These are phyloP conservation scores for Penicillium canariense DNA, from an alignment of 495 filamentous ascomycete genomes.

Conservation along the genomic window DNA sequence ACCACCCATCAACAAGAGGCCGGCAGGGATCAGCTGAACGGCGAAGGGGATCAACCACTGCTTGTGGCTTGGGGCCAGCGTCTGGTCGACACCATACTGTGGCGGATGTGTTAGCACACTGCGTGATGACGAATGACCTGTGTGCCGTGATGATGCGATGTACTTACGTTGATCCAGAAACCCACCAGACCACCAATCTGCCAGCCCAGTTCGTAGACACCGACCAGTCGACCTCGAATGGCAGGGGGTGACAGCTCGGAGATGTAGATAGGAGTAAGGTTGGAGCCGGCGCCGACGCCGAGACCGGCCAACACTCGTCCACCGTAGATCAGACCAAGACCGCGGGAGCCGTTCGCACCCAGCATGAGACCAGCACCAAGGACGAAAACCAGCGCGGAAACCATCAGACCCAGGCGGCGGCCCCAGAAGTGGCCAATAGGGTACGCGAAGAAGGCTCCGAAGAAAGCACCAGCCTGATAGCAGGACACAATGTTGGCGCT, in stretches of 20 bases:
- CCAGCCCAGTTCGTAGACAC: constrained; percentile 71
- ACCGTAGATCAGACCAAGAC: constrained; percentile 61
- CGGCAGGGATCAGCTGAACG: constrained; percentile 53
- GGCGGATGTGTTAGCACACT: constrained; percentile 9
- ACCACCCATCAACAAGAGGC: constrained; percentile 46
- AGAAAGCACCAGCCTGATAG: constrained; percentile 69
- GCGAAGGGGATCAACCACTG: constrained; percentile 59
- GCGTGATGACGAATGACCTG: background rate
- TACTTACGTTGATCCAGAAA: constrained; percentile 65
- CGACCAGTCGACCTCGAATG: constrained; percentile 74
- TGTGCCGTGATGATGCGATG: background rate
- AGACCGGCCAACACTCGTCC: constrained; percentile 72
- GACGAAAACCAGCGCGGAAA: constrained; percentile 56
- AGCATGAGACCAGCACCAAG: constrained; percentile 64
- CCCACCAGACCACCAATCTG: constrained; percentile 71
- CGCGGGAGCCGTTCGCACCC: constrained; percentile 53
- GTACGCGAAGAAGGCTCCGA: constrained; percentile 63
- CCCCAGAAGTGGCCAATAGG: constrained; percentile 55
- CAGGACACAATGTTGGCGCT: constrained; percentile 68
- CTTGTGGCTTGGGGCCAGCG: constrained; percentile 30
- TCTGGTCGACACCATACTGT: constrained; percentile 39
- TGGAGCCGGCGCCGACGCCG: constrained; percentile 71
- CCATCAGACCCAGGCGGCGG: constrained; percentile 52
- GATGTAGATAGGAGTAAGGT: constrained; percentile 75
- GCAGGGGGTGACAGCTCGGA: constrained; percentile 76